phyloP scores from a whole-genome alignment of 1,284 basidiomycete genomes.

The Trichosporon ovoides region DNA sequence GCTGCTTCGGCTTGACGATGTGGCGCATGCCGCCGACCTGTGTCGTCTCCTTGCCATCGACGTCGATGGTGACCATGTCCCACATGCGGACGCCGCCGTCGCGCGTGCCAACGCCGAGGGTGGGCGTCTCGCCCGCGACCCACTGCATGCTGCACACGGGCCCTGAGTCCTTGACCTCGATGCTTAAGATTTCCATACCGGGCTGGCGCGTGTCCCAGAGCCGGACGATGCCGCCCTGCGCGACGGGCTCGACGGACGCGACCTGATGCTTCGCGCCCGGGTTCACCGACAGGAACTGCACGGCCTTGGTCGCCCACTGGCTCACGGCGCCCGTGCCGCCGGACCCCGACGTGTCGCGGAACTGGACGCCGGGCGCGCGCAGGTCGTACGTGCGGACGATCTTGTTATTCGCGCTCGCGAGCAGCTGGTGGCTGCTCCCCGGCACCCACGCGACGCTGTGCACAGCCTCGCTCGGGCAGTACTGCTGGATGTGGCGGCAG shows the following conservation, averaged over 20 bases:
- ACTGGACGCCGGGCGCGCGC: conserved; percentile 21
- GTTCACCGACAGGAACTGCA: conserved; percentile 35
- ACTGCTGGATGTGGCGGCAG: conserved; percentile 42
- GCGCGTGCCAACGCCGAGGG: conserved; percentile 39
- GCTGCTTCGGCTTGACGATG: conserved; percentile 38
- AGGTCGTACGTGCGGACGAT: conserved; percentile 40
- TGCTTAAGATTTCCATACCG: conserved; percentile 30
- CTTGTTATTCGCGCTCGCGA: conserved; percentile 39
- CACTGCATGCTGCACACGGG: conserved; percentile 32
- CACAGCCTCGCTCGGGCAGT: conserved; percentile 43
- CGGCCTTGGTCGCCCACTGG: conserved; percentile 38
- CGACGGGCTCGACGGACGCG: conserved; percentile 39
- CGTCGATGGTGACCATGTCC: conserved; percentile 34
- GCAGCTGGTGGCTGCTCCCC: conserved; percentile 23
- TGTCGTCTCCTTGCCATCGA: conserved; percentile 31
- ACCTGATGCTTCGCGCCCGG: conserved; percentile 26
- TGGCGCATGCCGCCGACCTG: conserved; percentile 34
- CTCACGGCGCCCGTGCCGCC: conserved; percentile 12
- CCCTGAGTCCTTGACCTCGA: conserved; percentile 27
- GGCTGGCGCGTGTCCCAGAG: conserved; percentile 44
- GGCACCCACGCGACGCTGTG: conserved; percentile 35
- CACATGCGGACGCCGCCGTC: conserved; percentile 43
- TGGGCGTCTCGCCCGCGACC: conserved; percentile 17
- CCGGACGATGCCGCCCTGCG: conserved; percentile 28
- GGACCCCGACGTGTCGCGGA: conserved; percentile 8